Conservation (phyloP, 2,329 filamentous ascomycete species). For the Ascochyta fabae region DNA sequence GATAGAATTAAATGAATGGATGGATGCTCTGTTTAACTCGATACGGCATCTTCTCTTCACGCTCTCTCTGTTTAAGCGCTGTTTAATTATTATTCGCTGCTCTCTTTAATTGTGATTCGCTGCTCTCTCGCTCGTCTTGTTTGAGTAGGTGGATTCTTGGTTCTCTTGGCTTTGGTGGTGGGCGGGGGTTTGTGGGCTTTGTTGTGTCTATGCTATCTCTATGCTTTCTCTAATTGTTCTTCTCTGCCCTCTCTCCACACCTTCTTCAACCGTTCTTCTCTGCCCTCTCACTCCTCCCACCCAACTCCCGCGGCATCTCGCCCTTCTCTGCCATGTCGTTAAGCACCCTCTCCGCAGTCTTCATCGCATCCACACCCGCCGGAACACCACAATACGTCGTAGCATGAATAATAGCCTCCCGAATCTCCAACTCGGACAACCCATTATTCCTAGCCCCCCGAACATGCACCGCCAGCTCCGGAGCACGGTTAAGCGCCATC, state of each 20-base stretch:
- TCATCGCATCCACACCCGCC: conserved; percentile 62
- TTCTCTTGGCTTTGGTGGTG: too few relatives aligned
- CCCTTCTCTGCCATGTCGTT: conserved; percentile 59
- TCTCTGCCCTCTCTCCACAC: not conserved
- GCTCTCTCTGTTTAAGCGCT: too few relatives aligned
- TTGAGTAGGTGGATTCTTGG: too few relatives aligned
- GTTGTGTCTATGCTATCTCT: too few relatives aligned
- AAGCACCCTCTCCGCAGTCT: conserved; percentile 58
- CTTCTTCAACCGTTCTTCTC: conserved; percentile 13
- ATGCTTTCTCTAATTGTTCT: too few relatives aligned
- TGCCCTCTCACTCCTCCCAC: conserved; percentile 38
- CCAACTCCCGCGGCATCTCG: conserved; percentile 46
- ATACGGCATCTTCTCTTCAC: too few relatives aligned
- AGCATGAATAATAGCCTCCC: conserved; percentile 63
- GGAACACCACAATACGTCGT: conserved; percentile 62
- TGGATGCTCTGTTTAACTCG: too few relatives aligned
- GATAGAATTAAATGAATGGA: too few relatives aligned
- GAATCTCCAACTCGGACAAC: conserved; percentile 65
- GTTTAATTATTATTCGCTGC: too few relatives aligned
- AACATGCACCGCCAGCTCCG: conserved; percentile 68
- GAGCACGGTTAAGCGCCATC: conserved; percentile 64
- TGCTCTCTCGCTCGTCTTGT: too few relatives aligned
- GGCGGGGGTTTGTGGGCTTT: too few relatives aligned
- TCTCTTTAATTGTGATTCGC: too few relatives aligned
- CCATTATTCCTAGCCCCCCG: conserved; percentile 69